Percentiles rank a stretch among this genome's conserved stretches.
Evolutionary conservation across 805 yeast species (phyloP).

Genomic region (Sungouiozyma intestinalis): DNA sequence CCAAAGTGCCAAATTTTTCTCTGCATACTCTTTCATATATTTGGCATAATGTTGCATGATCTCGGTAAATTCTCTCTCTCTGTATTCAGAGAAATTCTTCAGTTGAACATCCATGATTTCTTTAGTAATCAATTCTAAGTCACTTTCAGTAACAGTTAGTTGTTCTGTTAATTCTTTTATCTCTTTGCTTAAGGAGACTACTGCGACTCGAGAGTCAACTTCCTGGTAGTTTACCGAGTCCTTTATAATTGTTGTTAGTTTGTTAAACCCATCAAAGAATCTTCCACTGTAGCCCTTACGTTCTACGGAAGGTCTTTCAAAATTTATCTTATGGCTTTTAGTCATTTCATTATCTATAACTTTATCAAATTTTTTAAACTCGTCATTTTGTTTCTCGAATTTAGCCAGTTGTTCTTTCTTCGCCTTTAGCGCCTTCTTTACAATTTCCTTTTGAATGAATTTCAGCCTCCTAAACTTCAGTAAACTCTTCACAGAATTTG

Average conservation of each 20-base stretch:
- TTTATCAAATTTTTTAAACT: constrained; percentile 16
- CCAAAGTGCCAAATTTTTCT: constrained; percentile 24
- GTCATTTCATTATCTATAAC: constrained; percentile 15
- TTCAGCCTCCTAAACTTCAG: constrained; percentile 25
- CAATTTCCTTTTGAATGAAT: constrained; percentile 20
- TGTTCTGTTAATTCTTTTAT: constrained; percentile 16
- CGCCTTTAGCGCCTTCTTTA: constrained; percentile 14
- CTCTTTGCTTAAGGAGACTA: constrained; percentile 17
- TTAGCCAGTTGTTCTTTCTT: constrained; percentile 20
- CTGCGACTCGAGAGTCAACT: constrained; percentile 16
- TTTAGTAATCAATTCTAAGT: constrained; percentile 21
- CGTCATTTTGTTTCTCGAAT: constrained; percentile 18
- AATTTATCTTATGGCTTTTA: constrained; percentile 13
- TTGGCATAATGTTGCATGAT: constrained; percentile 20
- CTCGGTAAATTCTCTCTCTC: constrained; percentile 16
- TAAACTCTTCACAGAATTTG: constrained; percentile 24
- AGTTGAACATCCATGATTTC: constrained; percentile 27
- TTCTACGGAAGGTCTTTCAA: constrained; percentile 7
- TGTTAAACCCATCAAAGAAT: constrained; percentile 20
- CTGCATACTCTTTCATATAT: constrained; percentile 22
- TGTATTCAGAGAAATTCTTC: constrained; percentile 19
- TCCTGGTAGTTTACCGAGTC: constrained; percentile 26
- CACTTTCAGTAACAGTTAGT: constrained; percentile 21
- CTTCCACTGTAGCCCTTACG: constrained; percentile 18
- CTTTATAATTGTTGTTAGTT: constrained; percentile 24